Evolutionary conservation across 495 filamentous ascomycete species (phyloP).

Genomic region (Penicillium lagena): DNA sequence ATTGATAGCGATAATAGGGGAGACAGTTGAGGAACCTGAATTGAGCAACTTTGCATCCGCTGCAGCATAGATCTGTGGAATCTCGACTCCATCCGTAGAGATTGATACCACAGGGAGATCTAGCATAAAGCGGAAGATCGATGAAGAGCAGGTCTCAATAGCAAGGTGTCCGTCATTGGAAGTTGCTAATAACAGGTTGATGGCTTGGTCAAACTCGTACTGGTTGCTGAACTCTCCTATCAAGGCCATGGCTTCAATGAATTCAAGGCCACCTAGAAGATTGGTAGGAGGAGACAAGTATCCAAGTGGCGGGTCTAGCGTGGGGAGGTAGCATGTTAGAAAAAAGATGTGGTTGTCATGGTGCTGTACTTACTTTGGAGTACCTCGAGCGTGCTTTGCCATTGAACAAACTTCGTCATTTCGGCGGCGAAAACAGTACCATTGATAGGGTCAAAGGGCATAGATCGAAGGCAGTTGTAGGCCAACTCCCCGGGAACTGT

Average conservation of each 20-base stretch:
- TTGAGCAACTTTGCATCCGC: not conserved
- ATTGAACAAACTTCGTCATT: conserved; percentile 44
- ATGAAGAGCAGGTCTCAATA: not conserved
- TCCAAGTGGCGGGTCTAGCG: conserved; percentile 30
- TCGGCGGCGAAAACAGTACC: conserved; percentile 41
- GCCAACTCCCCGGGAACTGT: conserved; percentile 20
- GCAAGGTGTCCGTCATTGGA: not conserved
- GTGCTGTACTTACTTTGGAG: conserved; percentile 20
- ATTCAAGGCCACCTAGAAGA: conserved; percentile 27
- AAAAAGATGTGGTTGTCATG: too few species aligned
- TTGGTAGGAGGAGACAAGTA: conserved; percentile 48
- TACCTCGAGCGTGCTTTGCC: conserved; percentile 42
- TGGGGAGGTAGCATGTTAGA: too few species aligned
- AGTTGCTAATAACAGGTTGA: not conserved
- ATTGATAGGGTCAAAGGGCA: conserved; percentile 46
- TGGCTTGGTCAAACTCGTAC: not conserved
- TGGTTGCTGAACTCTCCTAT: not conserved
- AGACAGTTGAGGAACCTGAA: not conserved
- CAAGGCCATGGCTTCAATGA: conserved; percentile 27
- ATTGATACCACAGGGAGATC: conserved; percentile 1
- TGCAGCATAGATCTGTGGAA: conserved; percentile 1
- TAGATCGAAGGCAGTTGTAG: conserved; percentile 38
- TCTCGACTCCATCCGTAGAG: not conserved
- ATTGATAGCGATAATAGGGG: conserved; percentile 1
- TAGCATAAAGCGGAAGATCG: not conserved